Evolutionary conservation across 495 filamentous ascomycete genomes (phyloP), one percentile per base, ranked within the genome.

Genomic region (Penicillium bialowiezense): DNA sequence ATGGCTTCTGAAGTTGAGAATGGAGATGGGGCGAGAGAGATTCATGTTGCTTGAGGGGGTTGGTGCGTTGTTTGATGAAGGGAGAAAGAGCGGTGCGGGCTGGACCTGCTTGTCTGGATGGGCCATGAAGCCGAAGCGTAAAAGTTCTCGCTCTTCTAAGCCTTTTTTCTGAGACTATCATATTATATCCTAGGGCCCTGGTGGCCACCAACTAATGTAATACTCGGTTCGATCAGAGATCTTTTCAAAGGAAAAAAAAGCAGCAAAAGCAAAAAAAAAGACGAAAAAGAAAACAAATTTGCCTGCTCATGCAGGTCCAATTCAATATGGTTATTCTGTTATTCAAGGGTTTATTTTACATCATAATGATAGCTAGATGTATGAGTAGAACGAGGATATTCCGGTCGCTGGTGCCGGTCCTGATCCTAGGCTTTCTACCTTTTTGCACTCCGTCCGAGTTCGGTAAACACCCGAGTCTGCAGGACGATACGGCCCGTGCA

Each of bases 81-180:
- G 89, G 4, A 78, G 89, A 32, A 79, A 81, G 56, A 80, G 80
- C 48, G 88, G 88, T 29, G 83, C 87, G 26, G 89, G 85, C n/a
- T 97, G 89, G 83, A 85, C 90, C 57, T 86, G 83, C 62, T 70
- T 98, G 66, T 86, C 77, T 52, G 93, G 93, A 2, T 97, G 87
- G 78, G 89, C 91, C 32, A 86, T 86, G 78, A 98, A 98, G 80
- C 88, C 89, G 32, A 69, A 59, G 43, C 58, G 35, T n/a, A 55
- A 39, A 57, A 62, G 35, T 38, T 23, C n/a, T 8, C 17, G 28
- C 7, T 23, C 45, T 40, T 50, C 20, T n/a, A n/a, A n/a, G 20
- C 9, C 43, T 36, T 38, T 15, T 26, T 3, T 18, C 17, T 48
- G 39, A 24, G 17, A 19, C 34, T 47, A 28, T 26, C 18, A 35